phyloP scores from a whole-genome alignment of 495 filamentous ascomycete genomes.

The Xylaria acuta region DNA sequence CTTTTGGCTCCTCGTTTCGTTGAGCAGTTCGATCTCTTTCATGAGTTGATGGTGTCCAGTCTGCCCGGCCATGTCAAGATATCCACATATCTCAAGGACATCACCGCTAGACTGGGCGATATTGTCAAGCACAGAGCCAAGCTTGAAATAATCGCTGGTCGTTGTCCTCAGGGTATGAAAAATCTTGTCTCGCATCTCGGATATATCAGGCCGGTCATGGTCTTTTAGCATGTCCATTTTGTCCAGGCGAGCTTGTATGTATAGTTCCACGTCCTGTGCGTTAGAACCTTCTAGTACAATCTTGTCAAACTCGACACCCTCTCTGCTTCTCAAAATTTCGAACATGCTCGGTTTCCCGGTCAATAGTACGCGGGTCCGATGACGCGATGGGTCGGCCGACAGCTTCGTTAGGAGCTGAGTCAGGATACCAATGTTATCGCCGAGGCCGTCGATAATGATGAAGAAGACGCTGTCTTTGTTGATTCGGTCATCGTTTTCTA shows the following conservation, averaged over 20 bases:
- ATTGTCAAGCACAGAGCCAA: background rate
- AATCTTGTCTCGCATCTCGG: background rate
- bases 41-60: background rate
- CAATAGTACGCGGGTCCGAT: background rate
- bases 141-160: background rate
- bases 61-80: background rate
- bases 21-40: background rate
- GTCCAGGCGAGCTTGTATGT: background rate
- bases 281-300: background rate
- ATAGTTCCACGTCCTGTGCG: background rate
- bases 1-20: background rate
- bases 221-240: background rate
- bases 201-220: background rate
- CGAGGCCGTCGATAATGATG: background rate
- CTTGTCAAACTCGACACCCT: background rate
- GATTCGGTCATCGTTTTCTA: background rate
- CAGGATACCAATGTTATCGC: background rate
- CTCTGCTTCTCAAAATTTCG: background rate
- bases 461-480: background rate
- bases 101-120: background rate
- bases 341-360: background rate
- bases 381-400: background rate
- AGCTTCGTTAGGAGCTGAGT: background rate
- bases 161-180: background rate
- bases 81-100: background rate